Conservation (phyloP, 257 asterid genomes). For the Schizonepeta tenuifolia region DNA sequence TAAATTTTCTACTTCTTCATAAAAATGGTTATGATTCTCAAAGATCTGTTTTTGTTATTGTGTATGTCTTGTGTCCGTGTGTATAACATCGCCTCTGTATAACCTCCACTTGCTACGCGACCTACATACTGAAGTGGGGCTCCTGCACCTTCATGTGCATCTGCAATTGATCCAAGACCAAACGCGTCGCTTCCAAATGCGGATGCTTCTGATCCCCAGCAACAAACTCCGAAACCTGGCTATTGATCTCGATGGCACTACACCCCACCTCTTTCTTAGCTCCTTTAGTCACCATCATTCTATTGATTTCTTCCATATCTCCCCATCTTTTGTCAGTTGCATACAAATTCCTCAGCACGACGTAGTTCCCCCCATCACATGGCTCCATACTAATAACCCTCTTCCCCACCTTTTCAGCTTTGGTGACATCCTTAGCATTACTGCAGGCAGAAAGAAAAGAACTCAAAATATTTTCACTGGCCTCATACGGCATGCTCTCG, state of each 20-base stretch:
- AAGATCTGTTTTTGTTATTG: not conserved
- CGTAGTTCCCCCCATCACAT: conserved; percentile 72
- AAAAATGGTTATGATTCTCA: not conserved
- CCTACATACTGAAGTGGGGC: not conserved
- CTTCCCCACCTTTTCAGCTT: conserved; percentile 74
- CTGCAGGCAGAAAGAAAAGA: conserved; percentile 86
- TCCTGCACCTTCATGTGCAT: conserved; percentile 56
- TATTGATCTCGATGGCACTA: conserved; percentile 68
- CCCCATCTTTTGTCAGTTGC: conserved; percentile 88
- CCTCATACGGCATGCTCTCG: conserved; percentile 80
- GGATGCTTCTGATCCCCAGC: conserved; percentile 67
- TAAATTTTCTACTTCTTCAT: no score
- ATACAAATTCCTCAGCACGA: conserved; percentile 84
- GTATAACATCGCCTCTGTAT: no score
- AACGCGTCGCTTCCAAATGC: conserved; percentile 46
- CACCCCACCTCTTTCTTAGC: conserved; percentile 86
- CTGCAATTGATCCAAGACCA: conserved; percentile 53
- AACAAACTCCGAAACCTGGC: conserved; percentile 63
- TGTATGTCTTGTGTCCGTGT: not conserved
- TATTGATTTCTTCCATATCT: conserved; percentile 71
- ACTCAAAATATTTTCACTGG: conserved; percentile 79
- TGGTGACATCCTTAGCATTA: conserved; percentile 69
- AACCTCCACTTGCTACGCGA: not conserved
- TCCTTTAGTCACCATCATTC: conserved; percentile 68
- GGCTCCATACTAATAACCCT: conserved; percentile 77